Conservation (phyloP, 352 stramenopile genomes). For the Globisporangium barbulae region DNA sequence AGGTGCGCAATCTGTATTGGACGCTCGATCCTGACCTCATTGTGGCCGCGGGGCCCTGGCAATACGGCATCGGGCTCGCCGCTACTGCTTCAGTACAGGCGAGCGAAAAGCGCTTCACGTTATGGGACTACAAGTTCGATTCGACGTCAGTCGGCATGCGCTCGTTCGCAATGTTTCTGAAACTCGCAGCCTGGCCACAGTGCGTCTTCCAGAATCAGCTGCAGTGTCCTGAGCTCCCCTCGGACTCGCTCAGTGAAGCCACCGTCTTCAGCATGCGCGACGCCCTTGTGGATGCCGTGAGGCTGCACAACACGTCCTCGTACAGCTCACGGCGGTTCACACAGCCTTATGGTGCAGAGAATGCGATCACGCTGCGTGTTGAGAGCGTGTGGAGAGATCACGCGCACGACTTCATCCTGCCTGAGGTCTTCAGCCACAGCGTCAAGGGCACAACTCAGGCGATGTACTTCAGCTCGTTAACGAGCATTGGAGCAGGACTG, state of each 20-base stretch:
- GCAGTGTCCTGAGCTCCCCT: background rate
- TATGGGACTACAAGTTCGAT: conserved; percentile 3
- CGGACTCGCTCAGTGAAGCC: background rate
- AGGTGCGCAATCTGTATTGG: background rate
- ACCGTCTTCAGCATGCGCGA: background rate
- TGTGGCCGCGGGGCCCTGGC: background rate
- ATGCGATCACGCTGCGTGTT: background rate
- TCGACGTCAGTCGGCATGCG: background rate
- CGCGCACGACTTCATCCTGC: conserved; percentile 2
- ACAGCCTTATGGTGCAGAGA: background rate
- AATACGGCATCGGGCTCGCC: background rate
- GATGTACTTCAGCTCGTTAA: conserved; percentile 1
- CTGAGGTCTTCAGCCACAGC: background rate
- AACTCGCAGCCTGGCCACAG: background rate
- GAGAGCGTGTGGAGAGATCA: background rate
- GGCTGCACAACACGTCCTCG: background rate
- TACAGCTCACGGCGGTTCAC: background rate
- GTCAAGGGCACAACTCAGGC: background rate
- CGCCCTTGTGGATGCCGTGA: background rate
- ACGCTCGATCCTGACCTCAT: background rate
- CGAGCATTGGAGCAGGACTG: background rate
- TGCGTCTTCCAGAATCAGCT: background rate
- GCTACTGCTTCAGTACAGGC: background rate
- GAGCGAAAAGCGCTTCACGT: background rate
- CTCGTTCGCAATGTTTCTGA: background rate